Conservation (phyloP, 257 asterid genomes). For the Lycium barbarum region DNA sequence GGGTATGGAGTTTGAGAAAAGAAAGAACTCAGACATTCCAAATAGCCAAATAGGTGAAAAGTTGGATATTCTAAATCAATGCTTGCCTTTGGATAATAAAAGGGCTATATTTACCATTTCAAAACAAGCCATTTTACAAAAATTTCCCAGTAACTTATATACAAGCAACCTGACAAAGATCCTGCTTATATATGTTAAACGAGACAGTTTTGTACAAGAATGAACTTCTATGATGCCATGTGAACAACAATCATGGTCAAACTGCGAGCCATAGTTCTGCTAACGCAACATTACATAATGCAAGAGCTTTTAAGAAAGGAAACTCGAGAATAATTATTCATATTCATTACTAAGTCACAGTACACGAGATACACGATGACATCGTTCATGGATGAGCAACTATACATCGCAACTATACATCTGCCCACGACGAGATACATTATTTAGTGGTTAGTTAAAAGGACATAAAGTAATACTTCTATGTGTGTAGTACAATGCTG, state of each 20-base stretch:
- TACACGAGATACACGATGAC: conserved; percentile 19
- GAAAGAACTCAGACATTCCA: no score
- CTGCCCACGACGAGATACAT: conserved; percentile 26
- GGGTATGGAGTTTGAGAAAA: not conserved
- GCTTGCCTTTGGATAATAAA: not conserved
- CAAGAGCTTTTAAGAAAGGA: not conserved
- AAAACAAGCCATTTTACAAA: not conserved
- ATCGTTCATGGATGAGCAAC: conserved; percentile 26
- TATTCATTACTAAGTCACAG: conserved; percentile 19
- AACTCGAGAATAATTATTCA: not conserved
- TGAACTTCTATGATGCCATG: not conserved
- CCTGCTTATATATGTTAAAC: not conserved
- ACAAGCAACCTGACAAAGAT: not conserved
- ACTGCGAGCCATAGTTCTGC: not conserved
- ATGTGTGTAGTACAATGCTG: not conserved
- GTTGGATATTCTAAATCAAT: no score
- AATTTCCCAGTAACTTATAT: not conserved
- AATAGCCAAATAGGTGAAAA: no score
- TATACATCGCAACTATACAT: conserved; percentile 33
- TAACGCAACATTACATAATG: not conserved
- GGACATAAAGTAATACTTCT: not conserved
- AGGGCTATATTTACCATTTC: not conserved
- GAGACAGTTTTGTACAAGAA: not conserved
- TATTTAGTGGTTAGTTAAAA: not conserved
- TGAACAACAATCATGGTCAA: not conserved